Percentiles rank a stretch among this genome's conserved stretches.
Evolutionary conservation across 768 basidiomycete genomes (phyloP).

Genomic region (Pleurotus salmoneostramineus): DNA sequence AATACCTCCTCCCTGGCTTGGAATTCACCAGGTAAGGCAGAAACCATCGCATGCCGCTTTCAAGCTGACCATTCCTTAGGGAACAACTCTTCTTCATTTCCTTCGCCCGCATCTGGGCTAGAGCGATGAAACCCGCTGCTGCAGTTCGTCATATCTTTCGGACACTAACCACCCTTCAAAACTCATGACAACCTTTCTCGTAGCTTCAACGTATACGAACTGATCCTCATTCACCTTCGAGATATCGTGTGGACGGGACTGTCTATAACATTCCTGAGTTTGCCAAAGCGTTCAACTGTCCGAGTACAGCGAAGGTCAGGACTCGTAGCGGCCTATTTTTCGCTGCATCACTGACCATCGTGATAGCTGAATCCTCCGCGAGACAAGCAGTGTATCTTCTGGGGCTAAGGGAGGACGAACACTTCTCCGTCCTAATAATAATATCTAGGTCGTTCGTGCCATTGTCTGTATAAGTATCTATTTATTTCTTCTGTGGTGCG

Average conservation of each 20-base stretch:
- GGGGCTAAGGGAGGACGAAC: slow-evolving; percentile 40
- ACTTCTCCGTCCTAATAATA: slow-evolving; percentile 9
- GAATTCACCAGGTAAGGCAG: slow-evolving; percentile 58
- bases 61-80: slow-evolving; percentile 29
- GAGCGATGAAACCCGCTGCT: slow-evolving; percentile 73
- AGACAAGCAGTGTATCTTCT: slow-evolving; percentile 78
- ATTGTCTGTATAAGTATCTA: neutral
- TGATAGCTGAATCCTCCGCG: slow-evolving; percentile 75
- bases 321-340: neutral
- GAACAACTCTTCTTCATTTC: slow-evolving; percentile 95
- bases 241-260: slow-evolving; percentile 83
- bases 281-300: slow-evolving; percentile 82
- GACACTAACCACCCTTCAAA: neutral
- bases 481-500: slow-evolving; percentile 2
- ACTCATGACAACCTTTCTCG: neutral
- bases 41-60: neutral
- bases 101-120: slow-evolving; percentile 86
- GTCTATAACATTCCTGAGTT: slow-evolving; percentile 86
- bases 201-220: slow-evolving; percentile 78
- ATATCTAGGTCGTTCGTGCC: slow-evolving; percentile 3
- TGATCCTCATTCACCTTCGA: slow-evolving; percentile 84
- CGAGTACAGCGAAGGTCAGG: slow-evolving; percentile 66
- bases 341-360: neutral
- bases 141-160: slow-evolving; percentile 41
- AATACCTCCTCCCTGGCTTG: slow-evolving; percentile 81